Conservation (phyloP, 2,329 filamentous ascomycete species). For the Diaporthe batatas region DNA sequence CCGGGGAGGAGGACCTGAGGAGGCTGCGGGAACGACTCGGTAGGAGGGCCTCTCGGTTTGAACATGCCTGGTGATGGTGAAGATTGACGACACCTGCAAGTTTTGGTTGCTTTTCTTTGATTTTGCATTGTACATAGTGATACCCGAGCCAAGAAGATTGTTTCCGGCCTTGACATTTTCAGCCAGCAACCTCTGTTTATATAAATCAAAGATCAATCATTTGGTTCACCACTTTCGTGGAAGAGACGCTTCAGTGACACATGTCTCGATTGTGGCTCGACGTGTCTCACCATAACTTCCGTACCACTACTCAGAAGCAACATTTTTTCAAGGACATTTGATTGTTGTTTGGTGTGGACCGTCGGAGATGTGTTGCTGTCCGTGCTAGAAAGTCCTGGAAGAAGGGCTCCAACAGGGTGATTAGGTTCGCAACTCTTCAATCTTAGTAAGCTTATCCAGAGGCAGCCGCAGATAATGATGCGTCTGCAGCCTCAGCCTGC, state of each 20-base stretch:
- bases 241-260: neutral
- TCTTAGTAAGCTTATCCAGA: neutral
- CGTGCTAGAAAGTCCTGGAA: conserved; percentile 12
- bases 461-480: neutral
- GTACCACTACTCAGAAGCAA: neutral
- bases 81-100: neutral
- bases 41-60: neutral
- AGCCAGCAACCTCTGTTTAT: neutral
- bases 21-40: conserved; percentile 6
- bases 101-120: neutral
- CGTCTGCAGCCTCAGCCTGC: neutral
- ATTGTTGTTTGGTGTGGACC: neutral
- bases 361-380: neutral
- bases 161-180: neutral
- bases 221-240: neutral
- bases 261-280: neutral
- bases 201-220: neutral
- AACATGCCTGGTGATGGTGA: neutral
- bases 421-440: neutral
- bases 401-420: neutral
- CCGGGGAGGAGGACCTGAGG: conserved; percentile 2
- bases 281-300: too few relatives aligned
- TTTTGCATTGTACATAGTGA: neutral
- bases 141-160: neutral
- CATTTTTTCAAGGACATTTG: neutral